Base-by-base conservation (phyloP, 129 eudicot genomes). In the Pseudognaphalium luteoalbum region DNA sequence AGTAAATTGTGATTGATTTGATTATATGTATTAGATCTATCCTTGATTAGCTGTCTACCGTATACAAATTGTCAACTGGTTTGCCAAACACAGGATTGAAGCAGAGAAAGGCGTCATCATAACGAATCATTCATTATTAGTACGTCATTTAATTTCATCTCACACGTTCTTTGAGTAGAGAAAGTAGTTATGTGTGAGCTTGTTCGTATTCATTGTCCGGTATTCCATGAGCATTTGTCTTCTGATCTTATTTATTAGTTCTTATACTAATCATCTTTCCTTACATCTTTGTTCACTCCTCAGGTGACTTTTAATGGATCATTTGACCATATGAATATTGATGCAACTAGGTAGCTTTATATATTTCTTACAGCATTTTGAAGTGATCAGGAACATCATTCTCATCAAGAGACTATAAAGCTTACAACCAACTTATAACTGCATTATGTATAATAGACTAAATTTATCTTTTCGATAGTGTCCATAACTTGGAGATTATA, bases 271-370 rank as follows among this genome's bases (percentile, higher is more conserved):
- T 50, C 70, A 32, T 81, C 22, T 61, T 51, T 73, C 37, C 32
- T 72, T 78, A 21, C 76, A 30, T 65, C 28, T 42, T 62, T 75
- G 54, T 74, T 42, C 72, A 17, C 51, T 65, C 41, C 77, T 62
- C 96, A 95, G 99, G 99, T 95, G 79, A 95, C 99, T 17, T 95
- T 95, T 67, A 95, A 95, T 76, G 99, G 99, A 76, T 91, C 99
- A 73, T 95, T 91, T 78, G 99, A 95, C 80, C 99, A 95, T 86
- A 80, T 95, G 96, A 95, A 82, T 82, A 95, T 95, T 70, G 99
- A 95, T 83, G 93, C 97, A 69, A 89, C 99, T n/a, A 94, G 97
- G 98, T 93, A 82, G 65, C 6, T 62, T 56, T 65, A 59, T 62
- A 59, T 74, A 50, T 57, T 12, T 39, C 64, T 47, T 21, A 42